Percentiles rank a stretch among this genome's conserved stretches.
These are phyloP conservation scores for Boletus mariae DNA, from an alignment of 1,284 basidiomycete genomes.

Conservation along the genomic window DNA sequence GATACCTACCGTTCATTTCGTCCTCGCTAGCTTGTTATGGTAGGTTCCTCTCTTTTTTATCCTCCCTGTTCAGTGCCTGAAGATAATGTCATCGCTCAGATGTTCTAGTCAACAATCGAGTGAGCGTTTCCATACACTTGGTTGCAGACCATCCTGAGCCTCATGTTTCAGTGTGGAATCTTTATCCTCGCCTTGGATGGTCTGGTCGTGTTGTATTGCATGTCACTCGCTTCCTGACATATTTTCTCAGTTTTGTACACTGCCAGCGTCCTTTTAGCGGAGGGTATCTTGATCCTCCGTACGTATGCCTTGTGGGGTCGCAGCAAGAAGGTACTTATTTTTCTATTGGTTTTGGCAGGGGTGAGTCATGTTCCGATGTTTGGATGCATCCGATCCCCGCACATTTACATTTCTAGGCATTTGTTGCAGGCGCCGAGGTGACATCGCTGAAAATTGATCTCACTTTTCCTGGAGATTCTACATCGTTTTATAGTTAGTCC, in stretches of 20 bases:
- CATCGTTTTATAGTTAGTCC: constrained; percentile 23
- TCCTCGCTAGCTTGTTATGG: constrained; percentile 17
- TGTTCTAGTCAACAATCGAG: too few relatives aligned
- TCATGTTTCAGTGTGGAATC: too few relatives aligned
- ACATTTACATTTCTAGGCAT: constrained; percentile 7
- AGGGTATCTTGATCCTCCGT: constrained; percentile 25
- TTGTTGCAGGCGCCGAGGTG: constrained; percentile 16
- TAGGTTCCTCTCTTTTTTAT: constrained; percentile 1
- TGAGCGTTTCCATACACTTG: too few relatives aligned
- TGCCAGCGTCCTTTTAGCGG: constrained; percentile 20
- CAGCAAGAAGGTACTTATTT: constrained; percentile 16
- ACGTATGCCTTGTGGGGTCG: constrained; percentile 29
- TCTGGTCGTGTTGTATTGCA: too few relatives aligned
- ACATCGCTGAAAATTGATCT: constrained; percentile 9
- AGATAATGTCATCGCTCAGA: too few relatives aligned
- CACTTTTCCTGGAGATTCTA: constrained; percentile 17
- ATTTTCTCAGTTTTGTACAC: background rate
- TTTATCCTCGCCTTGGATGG: too few relatives aligned
- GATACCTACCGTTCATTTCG: constrained; percentile 25
- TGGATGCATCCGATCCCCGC: background rate
- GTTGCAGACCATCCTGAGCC: too few relatives aligned
- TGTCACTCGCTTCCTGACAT: too few relatives aligned
- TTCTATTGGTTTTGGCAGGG: constrained; percentile 20
- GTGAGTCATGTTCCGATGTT: constrained; percentile 11
- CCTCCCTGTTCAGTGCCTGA: too few relatives aligned